Evolutionary conservation across 768 basidiomycete species (phyloP).

Genomic region (Suillus paluster): DNA sequence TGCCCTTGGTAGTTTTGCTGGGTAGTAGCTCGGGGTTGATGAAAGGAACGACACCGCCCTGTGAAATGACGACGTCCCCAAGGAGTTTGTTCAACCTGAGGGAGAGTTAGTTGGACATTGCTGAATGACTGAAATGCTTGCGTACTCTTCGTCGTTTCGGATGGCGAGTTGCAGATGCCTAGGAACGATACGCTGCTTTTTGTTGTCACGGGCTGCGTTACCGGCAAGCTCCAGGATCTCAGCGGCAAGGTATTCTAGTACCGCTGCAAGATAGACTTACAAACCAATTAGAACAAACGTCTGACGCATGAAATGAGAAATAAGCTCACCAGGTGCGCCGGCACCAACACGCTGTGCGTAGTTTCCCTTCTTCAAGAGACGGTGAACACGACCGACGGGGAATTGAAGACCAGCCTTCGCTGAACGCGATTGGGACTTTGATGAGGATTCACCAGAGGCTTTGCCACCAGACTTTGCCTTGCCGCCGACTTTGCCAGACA

Average conservation of each 20-base stretch:
- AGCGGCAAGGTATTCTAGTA: slow-evolving; percentile 90
- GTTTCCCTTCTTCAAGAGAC: slow-evolving; percentile 87
- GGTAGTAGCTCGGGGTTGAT: slow-evolving; percentile 52
- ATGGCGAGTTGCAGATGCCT: slow-evolving; percentile 92
- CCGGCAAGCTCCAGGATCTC: slow-evolving; percentile 94
- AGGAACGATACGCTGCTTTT: slow-evolving; percentile 92
- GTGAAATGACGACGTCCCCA: slow-evolving; percentile 88
- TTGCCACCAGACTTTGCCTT: slow-evolving; percentile 66
- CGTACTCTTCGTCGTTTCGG: slow-evolving; percentile 86
- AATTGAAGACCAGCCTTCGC: slow-evolving; percentile 81
- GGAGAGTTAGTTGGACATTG: background rate
- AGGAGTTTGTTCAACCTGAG: slow-evolving; percentile 82
- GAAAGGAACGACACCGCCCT: slow-evolving; percentile 88
- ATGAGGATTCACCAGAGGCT: slow-evolving; percentile 50
- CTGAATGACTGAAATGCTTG: slow-evolving; percentile 31
- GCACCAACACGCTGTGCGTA: slow-evolving; percentile 89
- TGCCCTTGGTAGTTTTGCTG: slow-evolving; percentile 48
- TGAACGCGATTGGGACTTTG: slow-evolving; percentile 74
- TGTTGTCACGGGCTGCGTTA: slow-evolving; percentile 59
- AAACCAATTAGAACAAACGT: background rate
- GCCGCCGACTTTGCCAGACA: slow-evolving; percentile 46
- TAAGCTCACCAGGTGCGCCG: slow-evolving; percentile 80
- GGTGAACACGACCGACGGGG: slow-evolving; percentile 92
- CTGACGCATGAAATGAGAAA: background rate
- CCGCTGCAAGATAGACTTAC: slow-evolving; percentile 85